These are phyloP conservation scores for Globisporangium carolinianum DNA, from an alignment of 352 stramenopile genomes.

Conservation along the genomic window DNA sequence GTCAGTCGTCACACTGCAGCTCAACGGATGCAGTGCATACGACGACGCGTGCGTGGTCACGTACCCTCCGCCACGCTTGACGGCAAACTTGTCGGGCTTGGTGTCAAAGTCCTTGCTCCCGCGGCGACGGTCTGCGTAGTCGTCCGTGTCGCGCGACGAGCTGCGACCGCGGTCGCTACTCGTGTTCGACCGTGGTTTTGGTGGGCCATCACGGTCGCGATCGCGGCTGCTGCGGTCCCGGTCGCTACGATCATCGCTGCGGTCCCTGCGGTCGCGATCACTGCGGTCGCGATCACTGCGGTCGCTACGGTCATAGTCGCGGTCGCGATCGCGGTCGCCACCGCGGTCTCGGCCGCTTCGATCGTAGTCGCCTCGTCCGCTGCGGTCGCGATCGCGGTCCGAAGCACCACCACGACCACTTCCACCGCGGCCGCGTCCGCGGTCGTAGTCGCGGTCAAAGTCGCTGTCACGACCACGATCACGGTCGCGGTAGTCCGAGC, in stretches of 20 bases:
- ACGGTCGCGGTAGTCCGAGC: slow-evolving; percentile 10
- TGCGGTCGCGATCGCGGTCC: slow-evolving; percentile 10
- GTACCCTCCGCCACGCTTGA: slow-evolving; percentile 26
- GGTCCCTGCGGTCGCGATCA: slow-evolving; percentile 22
- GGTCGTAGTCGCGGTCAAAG: slow-evolving; percentile 15
- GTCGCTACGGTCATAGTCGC: slow-evolving; percentile 17
- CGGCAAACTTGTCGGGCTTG: slow-evolving; percentile 18
- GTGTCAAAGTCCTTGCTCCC: slow-evolving; percentile 38
- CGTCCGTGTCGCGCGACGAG: slow-evolving; percentile 21
- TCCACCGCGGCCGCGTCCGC: slow-evolving; percentile 14
- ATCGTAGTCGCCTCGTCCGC: slow-evolving; percentile 15
- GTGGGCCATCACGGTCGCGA: slow-evolving; percentile 23
- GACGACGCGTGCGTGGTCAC: no score
- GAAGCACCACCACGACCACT: not conserved
- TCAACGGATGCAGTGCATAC: not conserved
- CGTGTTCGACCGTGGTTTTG: slow-evolving; percentile 23
- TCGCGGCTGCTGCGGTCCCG: slow-evolving; percentile 12
- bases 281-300: slow-evolving; percentile 19
- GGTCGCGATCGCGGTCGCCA: slow-evolving; percentile 23
- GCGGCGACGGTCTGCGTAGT: slow-evolving; percentile 23
- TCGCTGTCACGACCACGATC: slow-evolving; percentile 6
- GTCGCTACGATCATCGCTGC: not conserved
- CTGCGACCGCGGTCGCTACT: slow-evolving; percentile 20
- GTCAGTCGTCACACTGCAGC: slow-evolving; percentile 7
- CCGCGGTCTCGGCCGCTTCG: slow-evolving; percentile 17